Base-by-base conservation (phyloP, 2,329 filamentous ascomycete genomes). In the Trichoderma atrobrunneum region DNA sequence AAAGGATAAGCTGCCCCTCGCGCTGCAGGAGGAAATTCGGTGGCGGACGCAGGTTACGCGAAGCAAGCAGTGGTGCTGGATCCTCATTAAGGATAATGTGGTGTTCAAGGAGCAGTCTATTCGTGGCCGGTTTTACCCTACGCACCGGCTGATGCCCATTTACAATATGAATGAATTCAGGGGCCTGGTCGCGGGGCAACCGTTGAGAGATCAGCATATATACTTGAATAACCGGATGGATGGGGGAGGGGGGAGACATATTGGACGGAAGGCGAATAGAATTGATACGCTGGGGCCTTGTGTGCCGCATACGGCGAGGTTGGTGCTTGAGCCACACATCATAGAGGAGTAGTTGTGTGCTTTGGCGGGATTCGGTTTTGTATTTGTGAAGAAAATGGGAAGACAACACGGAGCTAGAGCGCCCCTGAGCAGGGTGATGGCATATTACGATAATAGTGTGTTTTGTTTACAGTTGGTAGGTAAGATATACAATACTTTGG, bases 91-190 rank as follows among this genome's bases (percentile, higher is more conserved):
- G 73, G 85, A 86, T 72, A 84, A 85, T 74, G 79, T 81, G n/a
- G 80, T 83, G 59, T 77, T 87, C 24, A 82, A 85, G 73, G 87
- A 88, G 75, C 76, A 78, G 16, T 81, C 82, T 26, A 82, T 89
- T 65, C 82, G 83, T 72, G 88, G 88, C 65, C 82, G 88, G n/a
- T 89, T 89, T 79, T 89, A 90, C 79, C 85, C 87, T 18, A 86
- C 86, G n/a, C 80, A 84, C 72, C 82, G 84, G 72, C 81, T 90
- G 43, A 85, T 88, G 78, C 83, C 83, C 18, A 83, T 88, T 70
- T 79, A 89, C 68, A 82, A 86, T 54, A 80, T 81, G 11, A 77
- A 76, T 1, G 78, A 78, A 6, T 84, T 83, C 72, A 78, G 84
- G 54, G 78, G 78, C 5, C 80, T 82, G 18, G 74, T 85, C 39